Conservation (phyloP, 306 rosid species). For the Fagus sylvatica region DNA sequence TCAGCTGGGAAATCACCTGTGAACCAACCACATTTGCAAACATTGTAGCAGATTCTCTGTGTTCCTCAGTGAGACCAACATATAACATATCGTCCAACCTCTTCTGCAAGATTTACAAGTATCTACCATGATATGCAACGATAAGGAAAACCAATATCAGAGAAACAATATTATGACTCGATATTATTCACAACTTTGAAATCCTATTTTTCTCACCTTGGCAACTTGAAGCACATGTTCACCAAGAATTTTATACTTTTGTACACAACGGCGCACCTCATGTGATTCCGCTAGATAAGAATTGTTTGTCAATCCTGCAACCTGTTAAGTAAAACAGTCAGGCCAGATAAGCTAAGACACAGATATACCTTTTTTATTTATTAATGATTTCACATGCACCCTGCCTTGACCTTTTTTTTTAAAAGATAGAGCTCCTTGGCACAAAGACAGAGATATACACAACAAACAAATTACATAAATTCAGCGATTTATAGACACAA, state of each 20-base stretch:
- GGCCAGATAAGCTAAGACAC: conserved; percentile 14
- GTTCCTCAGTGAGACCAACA: conserved; percentile 99
- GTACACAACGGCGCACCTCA: conserved; percentile 86
- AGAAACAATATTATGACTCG: conserved; percentile 27
- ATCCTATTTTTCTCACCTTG: conserved; percentile 53
- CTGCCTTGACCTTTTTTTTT: too few relatives aligned
- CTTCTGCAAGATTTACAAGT: conserved; percentile 68
- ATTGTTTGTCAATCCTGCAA: conserved; percentile 97
- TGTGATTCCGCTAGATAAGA: conserved; percentile 75
- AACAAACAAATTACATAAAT: conserved; percentile 13
- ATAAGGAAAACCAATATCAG: conserved; percentile 27
- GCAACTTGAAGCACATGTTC: conserved; percentile 82
- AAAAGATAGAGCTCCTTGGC: too few relatives aligned
- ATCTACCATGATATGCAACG: conserved; percentile 25
- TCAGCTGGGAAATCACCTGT: conserved; percentile 94
- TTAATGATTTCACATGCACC: too few relatives aligned
- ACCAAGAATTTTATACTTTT: conserved; percentile 73
- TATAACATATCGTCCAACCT: conserved; percentile 87
- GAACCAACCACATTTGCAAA: conserved; percentile 94
- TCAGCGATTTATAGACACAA: conserved; percentile 1
- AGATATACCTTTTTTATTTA: too few relatives aligned
- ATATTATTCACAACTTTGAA: conserved; percentile 18
- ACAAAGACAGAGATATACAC: background rate
- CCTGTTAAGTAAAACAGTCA: conserved; percentile 52
- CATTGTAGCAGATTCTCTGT: conserved; percentile 92